phyloP scores from a whole-genome alignment of 768 basidiomycete species.

The Suillus lakei region DNA sequence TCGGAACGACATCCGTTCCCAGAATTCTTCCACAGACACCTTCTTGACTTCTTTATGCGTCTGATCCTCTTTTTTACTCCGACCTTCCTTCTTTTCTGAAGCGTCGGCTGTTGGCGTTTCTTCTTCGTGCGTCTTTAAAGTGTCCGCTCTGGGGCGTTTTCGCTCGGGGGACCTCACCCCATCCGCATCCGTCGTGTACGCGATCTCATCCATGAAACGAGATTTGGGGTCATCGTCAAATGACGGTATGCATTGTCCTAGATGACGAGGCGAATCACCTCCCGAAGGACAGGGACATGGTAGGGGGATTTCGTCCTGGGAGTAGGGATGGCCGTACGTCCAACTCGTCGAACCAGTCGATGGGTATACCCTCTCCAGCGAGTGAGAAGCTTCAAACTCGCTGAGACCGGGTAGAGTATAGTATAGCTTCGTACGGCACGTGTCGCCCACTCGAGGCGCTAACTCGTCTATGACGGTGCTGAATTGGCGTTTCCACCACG shows the following conservation, averaged over 20 bases:
- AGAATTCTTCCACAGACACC: conserved; percentile 82
- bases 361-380: conserved; percentile 48
- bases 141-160: conserved; percentile 54
- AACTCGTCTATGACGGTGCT: conserved; percentile 56
- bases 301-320: conserved; percentile 44
- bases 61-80: conserved; percentile 36
- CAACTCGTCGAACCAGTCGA: conserved; percentile 43
- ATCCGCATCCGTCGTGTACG: conserved; percentile 66
- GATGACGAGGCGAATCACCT: conserved; percentile 33
- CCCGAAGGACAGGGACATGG: conserved; percentile 52
- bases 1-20: conserved; percentile 96
- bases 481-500: conserved; percentile 90
- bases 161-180: conserved; percentile 62
- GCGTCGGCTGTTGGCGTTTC: conserved; percentile 30
- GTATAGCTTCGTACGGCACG: conserved; percentile 40
- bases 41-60: conserved; percentile 58
- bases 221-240: conserved; percentile 98
- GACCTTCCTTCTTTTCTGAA: conserved; percentile 31
- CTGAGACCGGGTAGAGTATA: conserved; percentile 75
- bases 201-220: conserved; percentile 91
- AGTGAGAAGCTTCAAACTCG: conserved; percentile 66
- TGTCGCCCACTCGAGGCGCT: conserved; percentile 15
- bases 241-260: conserved; percentile 82
- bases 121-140: conserved; percentile 19
- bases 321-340: conserved; percentile 84